Base-by-base conservation (phyloP, 2,329 filamentous ascomycete species). In the Diaporthe sp. region DNA sequence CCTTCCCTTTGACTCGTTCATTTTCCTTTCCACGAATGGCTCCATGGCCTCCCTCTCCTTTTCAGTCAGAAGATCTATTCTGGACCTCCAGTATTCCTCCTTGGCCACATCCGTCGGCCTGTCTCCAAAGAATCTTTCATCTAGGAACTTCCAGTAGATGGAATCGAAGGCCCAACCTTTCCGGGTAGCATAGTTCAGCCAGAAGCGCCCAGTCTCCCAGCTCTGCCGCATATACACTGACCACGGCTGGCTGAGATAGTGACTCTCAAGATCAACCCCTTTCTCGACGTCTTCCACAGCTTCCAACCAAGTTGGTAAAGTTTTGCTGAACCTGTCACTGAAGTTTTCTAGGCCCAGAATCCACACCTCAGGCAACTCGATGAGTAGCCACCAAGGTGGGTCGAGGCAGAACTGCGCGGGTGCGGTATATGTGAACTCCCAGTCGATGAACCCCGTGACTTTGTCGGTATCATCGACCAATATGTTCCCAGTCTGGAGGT, bases 341-440 rank as follows among this genome's bases (percentile, higher is more conserved):
- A 51, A 51, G 20, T 22, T 51, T 4, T 51, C 22, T 12, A 51
- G 20, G 0, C 22, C 47, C 20, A 25, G 47, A 8, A n/a, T 13
- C 83, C 84, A 86, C 13, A 85, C 78, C 39, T 84, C 82, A 1
- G 81, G 80, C 9, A 67, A 34, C 2, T 82, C 76, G 4, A 85
- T 76, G 1, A 85, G 77, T 15, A 85, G 76, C 83, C 82, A 85
- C 31, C 31, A 31, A 31, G 31, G 31, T 31, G 31, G 31, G 31
- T 31, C 31, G 31, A 31, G 31, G 31, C 31, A 31, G 31, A 31
- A 31, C 31, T 31, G 31, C 31, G 31, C 31, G 31, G 31, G 31
- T 31, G 31, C 31, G 1, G 31, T 31, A 31, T 31, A 31, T 31
- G 31, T 31, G 31, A 31, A 31, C 31, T 31, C 31, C 31, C 31